Percentiles rank a stretch among this genome's conserved stretches.
phyloP scores from a whole-genome alignment of 2,329 filamentous ascomycete genomes.

The Nemania diffusa region DNA sequence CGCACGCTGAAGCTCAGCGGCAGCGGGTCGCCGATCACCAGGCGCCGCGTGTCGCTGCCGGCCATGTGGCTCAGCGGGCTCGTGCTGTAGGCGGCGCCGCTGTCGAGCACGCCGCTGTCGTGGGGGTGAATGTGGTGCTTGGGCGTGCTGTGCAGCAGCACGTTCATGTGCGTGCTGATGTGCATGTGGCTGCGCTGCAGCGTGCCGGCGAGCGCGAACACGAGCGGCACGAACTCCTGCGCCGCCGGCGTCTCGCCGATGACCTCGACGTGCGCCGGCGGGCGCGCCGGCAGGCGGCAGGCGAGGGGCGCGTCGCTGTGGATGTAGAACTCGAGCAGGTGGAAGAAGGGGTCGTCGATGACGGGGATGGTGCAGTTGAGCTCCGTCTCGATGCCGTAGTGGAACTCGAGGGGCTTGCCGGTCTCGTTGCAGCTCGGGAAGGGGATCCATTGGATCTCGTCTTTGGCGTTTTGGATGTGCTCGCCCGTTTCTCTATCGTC shows the following conservation, averaged over 20 bases:
- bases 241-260: conserved; percentile 61
- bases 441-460: conserved; percentile 90
- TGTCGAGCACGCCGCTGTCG: conserved; percentile 84
- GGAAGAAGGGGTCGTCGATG: conserved; percentile 83
- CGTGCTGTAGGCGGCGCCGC: conserved; percentile 86
- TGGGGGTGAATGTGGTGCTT: conserved; percentile 71
- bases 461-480: conserved; percentile 82
- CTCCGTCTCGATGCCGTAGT: conserved; percentile 84
- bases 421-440: conserved; percentile 95
- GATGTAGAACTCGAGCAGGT: conserved; percentile 95
- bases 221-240: conserved; percentile 80
- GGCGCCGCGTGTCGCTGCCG: conserved; percentile 65
- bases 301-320: conserved; percentile 94
- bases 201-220: conserved; percentile 89
- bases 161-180: conserved; percentile 88
- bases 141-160: conserved; percentile 78
- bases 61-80: conserved; percentile 73
- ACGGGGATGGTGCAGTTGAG: conserved; percentile 85
- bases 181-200: conserved; percentile 91
- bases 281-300: conserved; percentile 87
- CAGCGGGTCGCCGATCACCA: conserved; percentile 88
- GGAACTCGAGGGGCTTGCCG: conserved; percentile 79
- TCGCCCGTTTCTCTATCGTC: conserved; percentile 81
- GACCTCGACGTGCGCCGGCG: conserved; percentile 65
- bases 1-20: conserved; percentile 82